These are phyloP conservation scores for Lipomyces kockii DNA, from an alignment of 805 yeast species.

Conservation along the genomic window DNA sequence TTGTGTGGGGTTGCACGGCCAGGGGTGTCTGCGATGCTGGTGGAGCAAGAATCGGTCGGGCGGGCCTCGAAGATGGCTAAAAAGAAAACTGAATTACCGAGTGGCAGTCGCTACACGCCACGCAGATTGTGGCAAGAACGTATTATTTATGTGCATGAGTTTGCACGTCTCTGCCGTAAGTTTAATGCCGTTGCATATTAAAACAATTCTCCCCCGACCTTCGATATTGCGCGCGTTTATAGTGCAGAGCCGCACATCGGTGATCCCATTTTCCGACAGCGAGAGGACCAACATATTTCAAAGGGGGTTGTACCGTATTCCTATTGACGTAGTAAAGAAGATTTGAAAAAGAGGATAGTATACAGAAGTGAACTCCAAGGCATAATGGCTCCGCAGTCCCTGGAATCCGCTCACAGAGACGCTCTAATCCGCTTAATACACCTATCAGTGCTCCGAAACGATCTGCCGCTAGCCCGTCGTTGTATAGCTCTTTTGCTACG, in stretches of 20 bases:
- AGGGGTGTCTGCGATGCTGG: neutral
- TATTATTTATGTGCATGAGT: neutral
- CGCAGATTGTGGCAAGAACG: neutral
- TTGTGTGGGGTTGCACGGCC: neutral
- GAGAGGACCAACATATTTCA: too few relatives aligned
- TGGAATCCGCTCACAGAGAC: slow-evolving; percentile 22
- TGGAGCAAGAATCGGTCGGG: too few relatives aligned
- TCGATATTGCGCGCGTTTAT: neutral
- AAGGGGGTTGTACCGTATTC: too few relatives aligned
- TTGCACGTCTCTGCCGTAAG: neutral
- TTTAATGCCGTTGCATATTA: too few relatives aligned
- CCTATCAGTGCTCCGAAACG: slow-evolving; percentile 24
- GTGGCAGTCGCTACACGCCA: neutral
- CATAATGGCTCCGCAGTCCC: slow-evolving; percentile 5
- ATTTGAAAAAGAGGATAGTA: too few relatives aligned
- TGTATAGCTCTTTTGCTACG: slow-evolving; percentile 28
- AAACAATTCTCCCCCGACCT: neutral
- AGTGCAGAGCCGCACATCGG: too few relatives aligned
- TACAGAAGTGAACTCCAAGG: too few relatives aligned
- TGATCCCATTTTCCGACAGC: too few relatives aligned
- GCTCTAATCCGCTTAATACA: slow-evolving; percentile 15
- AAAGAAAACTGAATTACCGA: too few relatives aligned
- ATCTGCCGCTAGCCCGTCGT: slow-evolving; percentile 13
- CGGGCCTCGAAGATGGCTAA: too few relatives aligned
- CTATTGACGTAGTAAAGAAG: too few relatives aligned